Percentiles rank a stretch among this genome's conserved stretches.
Evolutionary conservation across 805 yeast species (phyloP).

Genomic region (Metschnikowia noctiluminum): DNA sequence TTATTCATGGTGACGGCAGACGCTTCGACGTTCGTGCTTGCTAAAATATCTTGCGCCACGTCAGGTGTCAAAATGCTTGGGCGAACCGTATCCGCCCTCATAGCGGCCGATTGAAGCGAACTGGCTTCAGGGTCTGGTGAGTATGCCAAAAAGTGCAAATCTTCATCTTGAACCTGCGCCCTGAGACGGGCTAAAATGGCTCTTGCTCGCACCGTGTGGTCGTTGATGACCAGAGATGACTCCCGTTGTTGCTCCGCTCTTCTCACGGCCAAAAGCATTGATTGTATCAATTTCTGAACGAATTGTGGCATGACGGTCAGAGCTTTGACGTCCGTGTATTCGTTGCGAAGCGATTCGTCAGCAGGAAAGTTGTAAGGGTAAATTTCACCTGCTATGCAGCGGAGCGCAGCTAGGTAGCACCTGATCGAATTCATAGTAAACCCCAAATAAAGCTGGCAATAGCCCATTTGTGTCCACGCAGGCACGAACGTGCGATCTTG

Average conservation of each 20-base stretch:
- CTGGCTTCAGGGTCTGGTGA: constrained; percentile 23
- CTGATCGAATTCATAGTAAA: constrained; percentile 29
- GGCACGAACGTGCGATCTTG: constrained; percentile 35
- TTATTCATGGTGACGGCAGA: constrained; percentile 17
- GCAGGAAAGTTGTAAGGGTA: constrained; percentile 24
- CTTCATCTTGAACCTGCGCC: constrained; percentile 23
- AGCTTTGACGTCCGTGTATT: constrained; percentile 23
- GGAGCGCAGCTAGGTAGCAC: constrained; percentile 33
- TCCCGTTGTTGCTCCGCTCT: constrained; percentile 38
- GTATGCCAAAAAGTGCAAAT: constrained; percentile 26
- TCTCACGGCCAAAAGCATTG: constrained; percentile 33
- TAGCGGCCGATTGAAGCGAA: constrained; percentile 24
- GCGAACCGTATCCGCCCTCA: constrained; percentile 28
- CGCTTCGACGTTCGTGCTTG: constrained; percentile 27
- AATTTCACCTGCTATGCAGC: constrained; percentile 28
- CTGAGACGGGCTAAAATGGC: constrained; percentile 26
- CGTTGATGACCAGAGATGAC: constrained; percentile 22
- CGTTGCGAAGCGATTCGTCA: constrained; percentile 12
- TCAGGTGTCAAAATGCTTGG: constrained; percentile 39
- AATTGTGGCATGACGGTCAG: constrained; percentile 35
- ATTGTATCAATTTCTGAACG: constrained; percentile 32
- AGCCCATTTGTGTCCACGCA: constrained; percentile 44
- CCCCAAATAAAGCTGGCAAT: constrained; percentile 42
- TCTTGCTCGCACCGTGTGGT: constrained; percentile 23
- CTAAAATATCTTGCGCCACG: constrained; percentile 33